Evolutionary conservation across 371 early-diverging fungal species (phyloP).

Genomic region (Phascolomyces articulosus): DNA sequence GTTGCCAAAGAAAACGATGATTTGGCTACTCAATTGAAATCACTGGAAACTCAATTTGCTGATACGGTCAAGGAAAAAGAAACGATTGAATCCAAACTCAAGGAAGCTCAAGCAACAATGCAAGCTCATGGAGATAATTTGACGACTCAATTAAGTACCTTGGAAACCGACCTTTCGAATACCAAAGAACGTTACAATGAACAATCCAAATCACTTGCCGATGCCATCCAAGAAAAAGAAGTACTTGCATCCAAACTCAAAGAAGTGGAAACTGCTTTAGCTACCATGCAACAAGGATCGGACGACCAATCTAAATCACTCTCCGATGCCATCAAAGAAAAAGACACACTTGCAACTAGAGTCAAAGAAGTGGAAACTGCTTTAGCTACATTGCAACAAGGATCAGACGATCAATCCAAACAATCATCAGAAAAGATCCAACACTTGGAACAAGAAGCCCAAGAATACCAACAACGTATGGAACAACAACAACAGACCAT

Average conservation of each 20-base stretch:
- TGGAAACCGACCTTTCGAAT: background rate
- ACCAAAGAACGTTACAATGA: background rate
- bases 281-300: background rate
- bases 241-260: background rate
- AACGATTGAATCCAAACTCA: background rate
- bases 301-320: background rate
- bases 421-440: background rate
- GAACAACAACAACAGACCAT: background rate
- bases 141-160: background rate
- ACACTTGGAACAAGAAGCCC: background rate
- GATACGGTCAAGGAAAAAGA: background rate
- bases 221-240: background rate
- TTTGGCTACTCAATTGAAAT: background rate
- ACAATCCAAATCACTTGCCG: background rate
- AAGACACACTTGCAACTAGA: background rate
- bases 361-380: background rate
- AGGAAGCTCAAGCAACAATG: background rate
- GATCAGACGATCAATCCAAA: background rate
- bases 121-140: background rate
- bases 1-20: constrained; percentile 23
- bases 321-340: background rate
- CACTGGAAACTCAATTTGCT: background rate
- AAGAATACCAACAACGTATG: background rate
- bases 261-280: background rate
- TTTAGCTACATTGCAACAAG: background rate